Base-by-base conservation (phyloP, 2,329 filamentous ascomycete genomes). In the Aspergillus udagawae region DNA sequence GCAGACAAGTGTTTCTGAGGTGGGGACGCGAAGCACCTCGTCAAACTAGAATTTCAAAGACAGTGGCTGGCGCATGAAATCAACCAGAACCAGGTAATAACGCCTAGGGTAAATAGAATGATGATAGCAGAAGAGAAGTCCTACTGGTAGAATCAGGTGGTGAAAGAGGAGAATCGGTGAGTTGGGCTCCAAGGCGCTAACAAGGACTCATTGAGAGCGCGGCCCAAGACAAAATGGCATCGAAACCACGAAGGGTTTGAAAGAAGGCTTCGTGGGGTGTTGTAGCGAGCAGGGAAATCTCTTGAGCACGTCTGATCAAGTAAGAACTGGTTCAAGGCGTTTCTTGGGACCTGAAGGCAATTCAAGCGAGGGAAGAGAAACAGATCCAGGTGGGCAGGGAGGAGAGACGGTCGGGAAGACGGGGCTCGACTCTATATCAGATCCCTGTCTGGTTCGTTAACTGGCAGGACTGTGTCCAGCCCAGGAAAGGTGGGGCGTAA, bases 181-280 rank as follows among this genome's bases (percentile, higher is more conserved):
- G 53, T 61, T 67, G 66, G 67, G 67, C 65, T 61, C 60, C 63
- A 64, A 65, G 62, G 61, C 67, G 65, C 68, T 65, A 68, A 61
- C 50, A 60, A 58, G 56, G 49, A 54, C 52, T 54, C 58, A 63
- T 59, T 25, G 49, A 60, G 48, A 44, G 49, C 47, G 44, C 14
- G 42, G 50, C 50, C 41, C 41, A 47, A 52, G n/a, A 21, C 45
- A 52, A 42, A 14, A 12, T 27, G 21, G 21, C 21, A 23, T 23
- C 44, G 10, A 47, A 47, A 25, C 20, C 28, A 49, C 17, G 5
- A 29, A 20, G 14, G 17, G 20, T 7, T 38, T 14, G 29, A 51
- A 20, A 12, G 23, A 35, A 25, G 10, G 27, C 21, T 51, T 25
- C 14, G n/a, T 21, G 20, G 25, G 32, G 28, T 50, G 28, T 20